Base-by-base conservation (phyloP, 1,284 basidiomycete genomes). In the Puccinia novopanici region DNA sequence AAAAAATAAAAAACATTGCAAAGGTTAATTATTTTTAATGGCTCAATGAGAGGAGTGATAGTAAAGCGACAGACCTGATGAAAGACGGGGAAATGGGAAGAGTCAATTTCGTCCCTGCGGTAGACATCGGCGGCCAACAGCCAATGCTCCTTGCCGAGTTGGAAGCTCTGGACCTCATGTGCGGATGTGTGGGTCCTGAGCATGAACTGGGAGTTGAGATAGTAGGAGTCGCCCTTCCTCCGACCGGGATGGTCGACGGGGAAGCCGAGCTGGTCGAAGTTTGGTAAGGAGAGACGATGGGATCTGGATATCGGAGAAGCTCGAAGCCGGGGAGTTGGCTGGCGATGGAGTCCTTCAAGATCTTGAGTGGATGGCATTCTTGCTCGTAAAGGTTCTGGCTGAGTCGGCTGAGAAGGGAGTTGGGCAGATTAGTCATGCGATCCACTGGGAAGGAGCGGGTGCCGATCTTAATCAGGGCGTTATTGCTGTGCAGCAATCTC, bases 41-140 rank as follows among this genome's bases (percentile, higher is more conserved):
- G 27, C 4, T 27, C 10, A 22, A 34, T 59, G 12, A 59, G 15
- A 15, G 12, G 12, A 13, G 40, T 8, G 15, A 6, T 13, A 30
- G 24, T 52, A 19, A 71, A 52, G 19, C 27, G 6, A 27, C 10
- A 17, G 42, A 79, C 76, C 67, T 79, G 97, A 87, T 99, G 97
- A 86, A 99, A 99, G 63, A 98, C 92, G 24, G 97, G 97, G 86
- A 98, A 98, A 86, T 99, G 97, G 13, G 92, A 93, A 27, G 90
- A 89, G 87, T 99, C 97, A 83, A 99, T 99, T 87, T 99, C 97
- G 89, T 99, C 97, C 83, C 97, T 90, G 61, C 97, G 88, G 87
- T 98, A 99, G 67, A 99, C 97, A 87, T 99, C 97, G n/a, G 97
- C 95, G 0, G 95, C 93, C 71, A 99, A 89, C 48, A 99, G 88